phyloP scores from a whole-genome alignment of 768 basidiomycete genomes.

The Mycena filopes region DNA sequence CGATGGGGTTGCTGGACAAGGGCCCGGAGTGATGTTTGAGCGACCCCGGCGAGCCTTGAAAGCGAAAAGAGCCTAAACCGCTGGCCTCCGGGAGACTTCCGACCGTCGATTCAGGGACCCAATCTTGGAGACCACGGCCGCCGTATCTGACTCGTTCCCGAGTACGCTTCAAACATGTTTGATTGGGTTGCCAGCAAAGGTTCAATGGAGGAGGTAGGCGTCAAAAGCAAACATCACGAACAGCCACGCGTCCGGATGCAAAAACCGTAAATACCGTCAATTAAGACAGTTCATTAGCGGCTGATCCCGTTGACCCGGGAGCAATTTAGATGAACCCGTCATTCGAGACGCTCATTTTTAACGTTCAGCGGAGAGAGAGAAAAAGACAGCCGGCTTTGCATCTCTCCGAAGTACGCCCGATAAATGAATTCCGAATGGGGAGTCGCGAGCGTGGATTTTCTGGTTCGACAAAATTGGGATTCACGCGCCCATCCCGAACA shows the following conservation, averaged over 20 bases:
- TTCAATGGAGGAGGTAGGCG: background rate
- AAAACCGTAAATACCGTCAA: too few relatives aligned
- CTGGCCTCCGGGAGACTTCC: background rate
- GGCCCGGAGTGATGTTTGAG: conserved; percentile 5
- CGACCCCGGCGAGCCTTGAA: background rate
- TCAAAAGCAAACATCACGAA: background rate
- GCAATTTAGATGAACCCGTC: too few relatives aligned
- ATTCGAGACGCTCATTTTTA: background rate
- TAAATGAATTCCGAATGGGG: background rate
- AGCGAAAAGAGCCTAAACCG: conserved; percentile 2
- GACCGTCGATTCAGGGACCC: conserved; percentile 3
- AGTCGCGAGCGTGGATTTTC: background rate
- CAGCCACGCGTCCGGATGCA: background rate
- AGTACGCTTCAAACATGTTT: conserved; percentile 9
- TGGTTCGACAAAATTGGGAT: background rate
- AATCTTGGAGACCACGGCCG: conserved; percentile 4
- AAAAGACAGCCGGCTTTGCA: background rate
- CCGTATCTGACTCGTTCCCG: conserved; percentile 4
- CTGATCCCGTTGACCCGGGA: background rate
- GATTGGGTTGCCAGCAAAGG: background rate
- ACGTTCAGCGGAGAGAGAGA: background rate
- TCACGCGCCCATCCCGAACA: too few relatives aligned
- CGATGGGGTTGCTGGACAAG: background rate
- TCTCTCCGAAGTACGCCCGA: too few relatives aligned
- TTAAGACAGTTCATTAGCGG: background rate